Percentiles rank a stretch among this genome's conserved stretches.
phyloP scores from a whole-genome alignment of 1,284 basidiomycete species.

The Irpex lacteus region DNA sequence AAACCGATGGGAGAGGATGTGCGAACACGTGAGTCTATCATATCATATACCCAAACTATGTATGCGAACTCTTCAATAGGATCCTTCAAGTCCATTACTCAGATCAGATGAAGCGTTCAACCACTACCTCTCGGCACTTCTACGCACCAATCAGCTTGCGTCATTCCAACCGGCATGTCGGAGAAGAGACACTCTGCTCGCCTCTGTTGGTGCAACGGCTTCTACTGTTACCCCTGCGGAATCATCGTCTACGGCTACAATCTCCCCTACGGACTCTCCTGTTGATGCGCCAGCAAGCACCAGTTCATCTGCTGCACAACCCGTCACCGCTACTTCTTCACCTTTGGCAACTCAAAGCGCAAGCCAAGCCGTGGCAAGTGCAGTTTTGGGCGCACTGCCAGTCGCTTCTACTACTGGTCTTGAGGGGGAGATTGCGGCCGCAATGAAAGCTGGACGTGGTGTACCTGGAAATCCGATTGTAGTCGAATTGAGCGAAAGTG shows the following conservation, averaged over 20 bases:
- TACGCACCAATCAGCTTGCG: slow-evolving; percentile 53
- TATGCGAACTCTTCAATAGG: slow-evolving; percentile 36
- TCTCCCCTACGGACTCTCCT: slow-evolving; percentile 17
- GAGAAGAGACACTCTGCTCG: slow-evolving; percentile 62
- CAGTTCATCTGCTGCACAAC: slow-evolving; percentile 10
- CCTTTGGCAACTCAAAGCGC: slow-evolving; percentile 16
- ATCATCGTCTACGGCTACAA: slow-evolving; percentile 16
- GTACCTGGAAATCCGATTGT: slow-evolving; percentile 61
- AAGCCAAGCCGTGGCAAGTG: slow-evolving; percentile 57
- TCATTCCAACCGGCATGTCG: slow-evolving; percentile 64
- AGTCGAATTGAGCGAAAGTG: slow-evolving; percentile 79
- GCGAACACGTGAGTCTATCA: slow-evolving; percentile 65
- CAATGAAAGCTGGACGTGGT: slow-evolving; percentile 40
- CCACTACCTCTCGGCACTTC: slow-evolving; percentile 65
- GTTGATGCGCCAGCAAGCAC: slow-evolving; percentile 11
- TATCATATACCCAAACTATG: background rate
- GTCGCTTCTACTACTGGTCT: slow-evolving; percentile 25
- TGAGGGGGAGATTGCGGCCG: slow-evolving; percentile 43
- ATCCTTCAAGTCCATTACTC: slow-evolving; percentile 62
- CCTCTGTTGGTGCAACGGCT: slow-evolving; percentile 24
- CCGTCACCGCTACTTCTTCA: slow-evolving; percentile 7
- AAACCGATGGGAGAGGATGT: slow-evolving; percentile 76
- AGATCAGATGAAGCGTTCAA: slow-evolving; percentile 69
- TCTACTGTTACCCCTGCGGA: slow-evolving; percentile 20
- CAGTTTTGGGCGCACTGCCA: slow-evolving; percentile 43